Evolutionary conservation across 2,329 filamentous ascomycete species (phyloP).

Genomic region (Coniochaeta prunicola): DNA sequence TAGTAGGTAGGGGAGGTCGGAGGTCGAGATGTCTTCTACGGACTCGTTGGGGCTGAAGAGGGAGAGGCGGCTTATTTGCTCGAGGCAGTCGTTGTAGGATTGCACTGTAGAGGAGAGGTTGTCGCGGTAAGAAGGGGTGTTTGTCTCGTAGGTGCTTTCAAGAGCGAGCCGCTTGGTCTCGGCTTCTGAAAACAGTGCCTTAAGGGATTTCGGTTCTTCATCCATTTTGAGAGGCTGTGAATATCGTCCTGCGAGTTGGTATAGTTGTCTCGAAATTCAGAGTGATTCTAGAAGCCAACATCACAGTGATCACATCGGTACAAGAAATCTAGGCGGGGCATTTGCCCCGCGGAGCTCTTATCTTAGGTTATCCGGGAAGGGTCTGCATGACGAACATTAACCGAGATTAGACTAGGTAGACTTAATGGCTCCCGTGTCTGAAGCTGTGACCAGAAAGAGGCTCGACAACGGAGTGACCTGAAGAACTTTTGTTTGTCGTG

Average conservation of each 20-base stretch:
- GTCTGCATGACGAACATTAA: neutral
- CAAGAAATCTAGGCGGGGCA: neutral
- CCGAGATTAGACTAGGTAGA: neutral
- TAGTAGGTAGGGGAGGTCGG: conserved; percentile 79
- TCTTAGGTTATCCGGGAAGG: neutral
- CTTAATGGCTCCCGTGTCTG: no score
- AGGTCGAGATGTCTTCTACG: conserved; percentile 77
- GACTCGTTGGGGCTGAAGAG: conserved; percentile 89
- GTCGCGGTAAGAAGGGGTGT: conserved; percentile 58
- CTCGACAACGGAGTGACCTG: no score
- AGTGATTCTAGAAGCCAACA: neutral
- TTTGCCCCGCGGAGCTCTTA: conserved; percentile 3
- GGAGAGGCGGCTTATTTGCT: conserved; percentile 61
- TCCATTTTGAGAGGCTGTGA: conserved; percentile 17
- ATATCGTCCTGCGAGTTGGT: neutral
- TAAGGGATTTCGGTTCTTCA: conserved; percentile 42
- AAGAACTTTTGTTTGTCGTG: no score
- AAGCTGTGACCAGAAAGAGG: no score
- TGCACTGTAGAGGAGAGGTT: conserved; percentile 60
- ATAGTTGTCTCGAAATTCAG: neutral
- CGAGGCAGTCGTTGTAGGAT: conserved; percentile 66
- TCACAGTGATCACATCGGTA: neutral
- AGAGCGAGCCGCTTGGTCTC: conserved; percentile 48
- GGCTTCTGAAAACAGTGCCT: conserved; percentile 40
- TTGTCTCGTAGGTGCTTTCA: conserved; percentile 57